A percentile compares a stretch with the other conserved stretches of the same genome.
Conservation (phyloP, 163 green algal genomes). For the Prototheca stagnorum region DNA sequence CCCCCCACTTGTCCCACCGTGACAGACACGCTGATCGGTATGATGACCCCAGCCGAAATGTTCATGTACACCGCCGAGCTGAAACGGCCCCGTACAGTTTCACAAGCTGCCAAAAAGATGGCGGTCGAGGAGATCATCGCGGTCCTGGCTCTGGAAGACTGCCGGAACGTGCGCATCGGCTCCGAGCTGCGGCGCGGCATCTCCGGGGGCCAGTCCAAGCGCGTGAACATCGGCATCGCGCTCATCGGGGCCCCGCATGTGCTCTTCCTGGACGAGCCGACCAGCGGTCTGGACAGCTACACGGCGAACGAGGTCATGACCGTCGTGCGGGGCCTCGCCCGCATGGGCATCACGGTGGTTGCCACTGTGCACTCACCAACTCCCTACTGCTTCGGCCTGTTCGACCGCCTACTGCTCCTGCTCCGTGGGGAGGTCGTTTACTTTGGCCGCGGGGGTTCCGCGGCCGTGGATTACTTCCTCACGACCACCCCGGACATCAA, state of each 20-base stretch:
- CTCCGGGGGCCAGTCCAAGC: constrained; percentile 44
- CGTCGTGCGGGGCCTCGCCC: constrained; percentile 30
- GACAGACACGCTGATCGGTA: background rate
- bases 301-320: constrained; percentile 39
- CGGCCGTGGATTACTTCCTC: constrained; percentile 5
- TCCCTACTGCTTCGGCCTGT: constrained; percentile 43
- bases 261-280: constrained; percentile 54
- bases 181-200: no score
- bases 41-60: constrained; percentile 50
- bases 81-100: constrained; percentile 39
- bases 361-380: constrained; percentile 68
- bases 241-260: constrained; percentile 39
- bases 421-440: constrained; percentile 5
- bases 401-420: constrained; percentile 63
- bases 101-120: constrained; percentile 26
- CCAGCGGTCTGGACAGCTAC: constrained; percentile 56
- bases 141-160: constrained; percentile 40
- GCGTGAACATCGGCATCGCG: constrained; percentile 43
- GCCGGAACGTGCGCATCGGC: constrained; percentile 47
- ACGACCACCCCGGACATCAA: background rate
- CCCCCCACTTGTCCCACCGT: no score
- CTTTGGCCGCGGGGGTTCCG: background rate
- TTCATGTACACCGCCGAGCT: constrained; percentile 74
- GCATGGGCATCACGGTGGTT: constrained; percentile 31
- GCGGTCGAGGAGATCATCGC: constrained; percentile 46